Evolutionary conservation across 2,329 filamentous ascomycete species (phyloP).

Genomic region (Aulographum hederae): DNA sequence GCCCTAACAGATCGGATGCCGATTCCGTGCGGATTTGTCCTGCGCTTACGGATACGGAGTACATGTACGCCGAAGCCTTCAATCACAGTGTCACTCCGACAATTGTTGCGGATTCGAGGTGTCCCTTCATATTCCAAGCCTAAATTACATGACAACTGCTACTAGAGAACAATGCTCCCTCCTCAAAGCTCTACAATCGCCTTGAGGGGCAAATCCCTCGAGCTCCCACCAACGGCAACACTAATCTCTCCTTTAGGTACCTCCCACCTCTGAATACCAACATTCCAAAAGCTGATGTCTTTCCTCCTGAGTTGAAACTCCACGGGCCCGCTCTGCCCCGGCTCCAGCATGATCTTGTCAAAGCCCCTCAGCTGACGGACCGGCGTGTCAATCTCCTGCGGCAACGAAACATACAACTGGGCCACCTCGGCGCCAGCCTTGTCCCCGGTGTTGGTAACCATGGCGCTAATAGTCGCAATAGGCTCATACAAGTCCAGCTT

Average conservation of each 20-base stretch:
- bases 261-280: slow-evolving; percentile 5
- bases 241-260: slow-evolving; percentile 1
- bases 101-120: no score
- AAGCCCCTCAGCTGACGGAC: slow-evolving; percentile 14
- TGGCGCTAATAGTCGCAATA: slow-evolving; percentile 15
- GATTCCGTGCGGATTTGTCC: no score
- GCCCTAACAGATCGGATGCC: no score
- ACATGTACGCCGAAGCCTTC: no score
- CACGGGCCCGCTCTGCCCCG: slow-evolving; percentile 4
- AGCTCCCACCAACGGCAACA: slow-evolving; percentile 1
- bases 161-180: no score
- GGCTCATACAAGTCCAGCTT: slow-evolving; percentile 15
- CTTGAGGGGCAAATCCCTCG: slow-evolving; percentile 1
- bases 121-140: no score
- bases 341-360: slow-evolving; percentile 5
- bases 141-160: no score
- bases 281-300: slow-evolving; percentile 8
- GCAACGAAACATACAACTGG: slow-evolving; percentile 19
- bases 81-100: no score
- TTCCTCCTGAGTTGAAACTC: slow-evolving; percentile 4
- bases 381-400: slow-evolving; percentile 11
- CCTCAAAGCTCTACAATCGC: no score
- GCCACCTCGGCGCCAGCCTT: slow-evolving; percentile 18
- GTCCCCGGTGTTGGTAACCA: slow-evolving; percentile 16
- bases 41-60: no score